Evolutionary conservation across 805 yeast species (phyloP), one percentile per base, ranked within the genome.

Genomic region (Kuraishia floccosa): DNA sequence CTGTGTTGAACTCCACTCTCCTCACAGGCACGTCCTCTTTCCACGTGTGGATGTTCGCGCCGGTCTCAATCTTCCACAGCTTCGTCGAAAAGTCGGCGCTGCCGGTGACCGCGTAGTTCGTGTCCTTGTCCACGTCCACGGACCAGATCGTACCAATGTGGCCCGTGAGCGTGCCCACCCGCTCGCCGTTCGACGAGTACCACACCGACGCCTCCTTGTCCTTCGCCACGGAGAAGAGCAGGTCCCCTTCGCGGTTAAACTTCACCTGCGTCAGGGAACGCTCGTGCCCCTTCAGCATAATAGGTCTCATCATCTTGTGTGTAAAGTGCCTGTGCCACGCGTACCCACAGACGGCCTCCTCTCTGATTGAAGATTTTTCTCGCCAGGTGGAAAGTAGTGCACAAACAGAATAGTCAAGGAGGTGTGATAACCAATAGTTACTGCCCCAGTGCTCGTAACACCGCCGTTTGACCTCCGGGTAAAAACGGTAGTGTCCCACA

Each of bases 191-290:
- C 39, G 81, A 76, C 19, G 96, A 74, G 58, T 72, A 91, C 96
- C 97, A 93, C 38, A 89, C 78, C 28, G 87, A 78, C 2, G 93
- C 94, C 32, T 76, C 73, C 45, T 71, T 69, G 68, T 91, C 98
- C 58, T 91, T 86, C 40, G 96, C 85, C 25, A 84, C 87, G 8
- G 97, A 77, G 53, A 91, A 79, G 35, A 91, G 69, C 43, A 91
- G 59, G 56, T 91, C 99, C 28, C 99, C 99, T 50, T 93, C 97
- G 39, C 75, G 69, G 71, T 91, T 91, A 65, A 77, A 91, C 54
- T 83, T 89, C 46, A 91, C 87, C 67, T 91, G 97, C 30, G 97
- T 87, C 46, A 91, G 65, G 42, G 97, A 85, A 72, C 98, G 94
- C 64, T 84, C 95, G 62, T 91, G 98, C 37, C 97, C 97, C 69